phyloP scores from a whole-genome alignment of 2,329 filamentous ascomycete genomes.

The Xylaria sp. region DNA sequence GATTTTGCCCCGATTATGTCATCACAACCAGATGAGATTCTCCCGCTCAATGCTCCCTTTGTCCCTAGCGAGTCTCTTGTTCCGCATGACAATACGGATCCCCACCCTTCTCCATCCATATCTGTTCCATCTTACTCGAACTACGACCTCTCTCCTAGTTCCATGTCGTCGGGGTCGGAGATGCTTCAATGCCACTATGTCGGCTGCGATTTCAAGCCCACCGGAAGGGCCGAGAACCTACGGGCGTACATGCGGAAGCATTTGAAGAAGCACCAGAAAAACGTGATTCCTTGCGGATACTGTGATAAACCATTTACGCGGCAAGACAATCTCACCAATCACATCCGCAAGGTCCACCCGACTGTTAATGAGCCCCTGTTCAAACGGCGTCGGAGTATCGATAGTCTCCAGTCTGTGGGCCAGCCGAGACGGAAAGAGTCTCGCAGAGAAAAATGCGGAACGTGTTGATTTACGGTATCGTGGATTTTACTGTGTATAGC shows the following conservation, averaged over 20 bases:
- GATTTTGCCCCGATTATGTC: not conserved
- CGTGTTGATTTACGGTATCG: not conserved
- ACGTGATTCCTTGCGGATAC: slow-evolving; percentile 16
- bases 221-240: slow-evolving; percentile 16
- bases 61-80: not conserved
- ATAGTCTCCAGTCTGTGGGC: not conserved
- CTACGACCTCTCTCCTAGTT: slow-evolving; percentile 2
- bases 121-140: slow-evolving; percentile 11
- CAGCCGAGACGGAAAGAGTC: slow-evolving; percentile 6
- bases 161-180: not conserved
- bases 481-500: not conserved
- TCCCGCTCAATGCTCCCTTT: not conserved
- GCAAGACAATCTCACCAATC: slow-evolving; percentile 30
- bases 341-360: slow-evolving; percentile 18
- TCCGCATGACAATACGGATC: not conserved
- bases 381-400: slow-evolving; percentile 18
- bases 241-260: slow-evolving; percentile 35
- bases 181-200: slow-evolving; percentile 9
- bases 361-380: not conserved
- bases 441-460: not conserved
- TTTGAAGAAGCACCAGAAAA: slow-evolving; percentile 19
- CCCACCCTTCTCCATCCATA: not conserved
- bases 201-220: slow-evolving; percentile 26
- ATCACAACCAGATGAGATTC: not conserved
- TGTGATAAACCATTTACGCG: slow-evolving; percentile 27